A percentile compares a stretch with the other conserved stretches of the same genome.
phyloP scores from a whole-genome alignment of 257 asterid species.

The Gardenia jasminoides region DNA sequence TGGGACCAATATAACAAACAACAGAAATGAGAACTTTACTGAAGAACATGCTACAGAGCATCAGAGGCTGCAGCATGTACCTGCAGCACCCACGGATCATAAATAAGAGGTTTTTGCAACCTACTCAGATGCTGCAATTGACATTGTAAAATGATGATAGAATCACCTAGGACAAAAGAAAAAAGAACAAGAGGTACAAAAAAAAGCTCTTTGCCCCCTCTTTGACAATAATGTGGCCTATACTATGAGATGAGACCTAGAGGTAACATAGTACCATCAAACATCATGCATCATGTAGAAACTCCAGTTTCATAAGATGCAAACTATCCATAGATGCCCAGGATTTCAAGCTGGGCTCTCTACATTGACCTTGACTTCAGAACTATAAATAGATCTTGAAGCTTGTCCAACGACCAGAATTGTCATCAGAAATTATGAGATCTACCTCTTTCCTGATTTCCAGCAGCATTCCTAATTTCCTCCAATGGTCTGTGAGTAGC shows the following conservation, averaged over 20 bases:
- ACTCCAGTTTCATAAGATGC: constrained; percentile 27
- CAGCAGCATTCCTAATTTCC: background rate
- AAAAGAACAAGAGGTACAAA: constrained; percentile 2
- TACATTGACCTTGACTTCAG: constrained; percentile 35
- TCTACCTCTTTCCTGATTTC: constrained; percentile 27
- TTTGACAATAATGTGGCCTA: background rate
- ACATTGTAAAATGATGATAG: constrained; percentile 33
- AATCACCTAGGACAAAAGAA: constrained; percentile 20
- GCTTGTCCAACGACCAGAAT: constrained; percentile 39
- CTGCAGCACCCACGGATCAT: constrained; percentile 49
- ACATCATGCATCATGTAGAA: constrained; percentile 18
- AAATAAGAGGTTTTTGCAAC: constrained; percentile 45
- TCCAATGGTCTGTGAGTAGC: constrained; percentile 2
- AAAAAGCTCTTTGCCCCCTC: constrained; percentile 16
- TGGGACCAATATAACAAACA: constrained; percentile 50
- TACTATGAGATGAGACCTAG: constrained; percentile 1
- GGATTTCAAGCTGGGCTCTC: constrained; percentile 31
- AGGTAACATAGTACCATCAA: background rate
- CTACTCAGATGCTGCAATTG: constrained; percentile 49
- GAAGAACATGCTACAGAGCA: constrained; percentile 10
- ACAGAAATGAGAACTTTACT: constrained; percentile 35
- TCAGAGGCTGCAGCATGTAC: constrained; percentile 43
- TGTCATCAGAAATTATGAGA: constrained; percentile 42
- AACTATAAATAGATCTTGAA: constrained; percentile 30
- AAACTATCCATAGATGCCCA: constrained; percentile 34